Percentiles rank a stretch among this genome's conserved stretches.
Evolutionary conservation across 768 basidiomycete genomes (phyloP).

Genomic region (Gelatoporia subvermispora): DNA sequence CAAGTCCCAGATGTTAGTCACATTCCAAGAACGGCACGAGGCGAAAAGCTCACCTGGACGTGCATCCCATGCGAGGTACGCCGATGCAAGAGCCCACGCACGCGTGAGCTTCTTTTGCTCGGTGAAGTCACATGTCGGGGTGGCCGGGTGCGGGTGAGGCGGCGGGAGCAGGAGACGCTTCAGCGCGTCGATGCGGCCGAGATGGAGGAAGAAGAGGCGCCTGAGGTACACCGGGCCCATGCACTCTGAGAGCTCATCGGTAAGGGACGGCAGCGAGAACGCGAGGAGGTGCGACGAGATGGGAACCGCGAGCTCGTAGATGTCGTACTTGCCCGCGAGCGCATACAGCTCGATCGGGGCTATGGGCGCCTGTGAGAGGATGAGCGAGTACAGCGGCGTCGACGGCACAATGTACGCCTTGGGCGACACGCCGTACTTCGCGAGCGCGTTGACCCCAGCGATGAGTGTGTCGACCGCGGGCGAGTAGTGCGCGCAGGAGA

Average conservation of each 20-base stretch:
- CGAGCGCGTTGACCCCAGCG: constrained; percentile 51
- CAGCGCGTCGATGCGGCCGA: constrained; percentile 76
- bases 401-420: constrained; percentile 42
- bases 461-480: constrained; percentile 58
- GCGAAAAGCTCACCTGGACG: constrained; percentile 53
- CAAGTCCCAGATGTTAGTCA: background rate
- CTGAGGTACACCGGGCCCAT: constrained; percentile 79
- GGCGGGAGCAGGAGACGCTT: constrained; percentile 74
- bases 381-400: constrained; percentile 50
- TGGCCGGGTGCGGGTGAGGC: constrained; percentile 73
- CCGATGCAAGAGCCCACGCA: constrained; percentile 79
- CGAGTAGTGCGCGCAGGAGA: constrained; percentile 71
- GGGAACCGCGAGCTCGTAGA: constrained; percentile 70
- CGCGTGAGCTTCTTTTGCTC: constrained; percentile 77
- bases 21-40: background rate
- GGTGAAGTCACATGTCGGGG: constrained; percentile 57
- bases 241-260: constrained; percentile 62
- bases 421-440: constrained; percentile 55
- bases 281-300: constrained; percentile 73
- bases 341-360: constrained; percentile 70
- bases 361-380: constrained; percentile 64
- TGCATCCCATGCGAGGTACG: constrained; percentile 82
- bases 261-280: constrained; percentile 59
- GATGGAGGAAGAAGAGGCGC: constrained; percentile 78
- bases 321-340: constrained; percentile 59